Evolutionary conservation across 2,329 filamentous ascomycete genomes (phyloP).

Genomic region (Alternaria viburni): DNA sequence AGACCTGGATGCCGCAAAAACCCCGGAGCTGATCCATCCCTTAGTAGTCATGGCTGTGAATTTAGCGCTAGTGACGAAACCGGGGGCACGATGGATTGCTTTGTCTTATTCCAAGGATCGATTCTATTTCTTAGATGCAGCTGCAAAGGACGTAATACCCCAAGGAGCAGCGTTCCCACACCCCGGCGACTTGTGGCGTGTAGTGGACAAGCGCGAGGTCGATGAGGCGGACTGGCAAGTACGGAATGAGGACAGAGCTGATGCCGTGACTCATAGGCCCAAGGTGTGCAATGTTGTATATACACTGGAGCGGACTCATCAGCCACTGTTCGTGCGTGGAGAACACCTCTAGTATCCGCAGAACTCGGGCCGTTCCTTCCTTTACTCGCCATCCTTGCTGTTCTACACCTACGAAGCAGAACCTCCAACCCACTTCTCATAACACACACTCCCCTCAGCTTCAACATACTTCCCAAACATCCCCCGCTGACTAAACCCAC

Average conservation of each 20-base stretch:
- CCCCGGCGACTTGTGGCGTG: slow-evolving; percentile 46
- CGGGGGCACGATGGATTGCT: slow-evolving; percentile 48
- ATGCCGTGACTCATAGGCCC: slow-evolving; percentile 41
- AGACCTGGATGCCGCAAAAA: slow-evolving; percentile 4
- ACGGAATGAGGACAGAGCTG: slow-evolving; percentile 3
- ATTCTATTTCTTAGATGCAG: slow-evolving; percentile 41
- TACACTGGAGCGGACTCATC: slow-evolving; percentile 46
- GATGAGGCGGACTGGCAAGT: slow-evolving; percentile 30
- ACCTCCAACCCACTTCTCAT: background rate
- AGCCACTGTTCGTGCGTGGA: slow-evolving; percentile 23
- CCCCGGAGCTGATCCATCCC: slow-evolving; percentile 40
- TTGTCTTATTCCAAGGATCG: slow-evolving; percentile 50
- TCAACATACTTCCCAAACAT: background rate
- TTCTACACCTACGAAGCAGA: background rate
- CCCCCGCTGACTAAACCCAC: background rate
- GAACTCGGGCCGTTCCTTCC: background rate
- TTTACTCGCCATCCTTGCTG: background rate
- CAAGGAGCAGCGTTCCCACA: slow-evolving; percentile 46
- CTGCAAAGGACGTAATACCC: slow-evolving; percentile 13
- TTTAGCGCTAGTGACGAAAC: slow-evolving; percentile 47
- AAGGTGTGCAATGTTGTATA: slow-evolving; percentile 50
- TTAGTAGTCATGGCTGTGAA: slow-evolving; percentile 50
- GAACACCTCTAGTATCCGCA: slow-evolving; percentile 7
- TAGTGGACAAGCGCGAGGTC: slow-evolving; percentile 43
- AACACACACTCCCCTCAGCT: background rate